phyloP scores from a whole-genome alignment of 1,284 basidiomycete species.

The Rhodotorula sp. region DNA sequence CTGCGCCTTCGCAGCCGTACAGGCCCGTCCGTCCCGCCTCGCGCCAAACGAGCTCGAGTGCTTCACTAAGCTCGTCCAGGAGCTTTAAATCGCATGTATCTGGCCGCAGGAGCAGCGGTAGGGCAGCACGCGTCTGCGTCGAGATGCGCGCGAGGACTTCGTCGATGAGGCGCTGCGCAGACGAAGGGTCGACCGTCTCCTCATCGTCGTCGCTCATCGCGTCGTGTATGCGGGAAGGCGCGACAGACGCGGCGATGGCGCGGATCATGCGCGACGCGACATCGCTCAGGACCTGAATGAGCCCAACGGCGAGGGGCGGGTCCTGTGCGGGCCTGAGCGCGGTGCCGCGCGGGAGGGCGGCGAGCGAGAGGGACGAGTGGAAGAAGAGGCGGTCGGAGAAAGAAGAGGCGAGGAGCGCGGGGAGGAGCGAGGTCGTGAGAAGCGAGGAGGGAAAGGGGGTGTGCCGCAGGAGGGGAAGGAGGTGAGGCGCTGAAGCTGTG shows the following conservation, averaged over 20 bases:
- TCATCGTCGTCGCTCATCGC: neutral
- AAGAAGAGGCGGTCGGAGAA: slow-evolving; percentile 21
- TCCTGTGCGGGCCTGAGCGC: neutral
- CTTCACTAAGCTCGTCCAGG: too few species aligned
- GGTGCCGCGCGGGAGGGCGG: neutral
- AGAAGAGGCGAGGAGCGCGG: neutral
- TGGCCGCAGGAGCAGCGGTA: too few species aligned
- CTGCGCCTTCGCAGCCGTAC: neutral
- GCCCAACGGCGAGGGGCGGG: neutral
- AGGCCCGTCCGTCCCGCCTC: too few species aligned
- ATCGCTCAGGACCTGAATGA: neutral
- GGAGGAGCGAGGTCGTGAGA: neutral
- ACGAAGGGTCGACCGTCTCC: neutral
- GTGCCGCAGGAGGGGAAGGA: neutral
- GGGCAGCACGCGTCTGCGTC: too few species aligned
- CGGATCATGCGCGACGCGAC: neutral
- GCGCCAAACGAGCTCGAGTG: neutral
- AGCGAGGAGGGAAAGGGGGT: neutral
- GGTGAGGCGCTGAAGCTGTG: neutral
- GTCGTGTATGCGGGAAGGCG: too few species aligned
- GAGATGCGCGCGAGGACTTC: too few species aligned
- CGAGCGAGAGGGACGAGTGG: slow-evolving; percentile 1
- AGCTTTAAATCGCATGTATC: too few species aligned
- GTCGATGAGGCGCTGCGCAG: neutral
- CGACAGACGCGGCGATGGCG: neutral